These are phyloP conservation scores for Yarrowia divulgata DNA, from an alignment of 805 yeast species.

Conservation along the genomic window DNA sequence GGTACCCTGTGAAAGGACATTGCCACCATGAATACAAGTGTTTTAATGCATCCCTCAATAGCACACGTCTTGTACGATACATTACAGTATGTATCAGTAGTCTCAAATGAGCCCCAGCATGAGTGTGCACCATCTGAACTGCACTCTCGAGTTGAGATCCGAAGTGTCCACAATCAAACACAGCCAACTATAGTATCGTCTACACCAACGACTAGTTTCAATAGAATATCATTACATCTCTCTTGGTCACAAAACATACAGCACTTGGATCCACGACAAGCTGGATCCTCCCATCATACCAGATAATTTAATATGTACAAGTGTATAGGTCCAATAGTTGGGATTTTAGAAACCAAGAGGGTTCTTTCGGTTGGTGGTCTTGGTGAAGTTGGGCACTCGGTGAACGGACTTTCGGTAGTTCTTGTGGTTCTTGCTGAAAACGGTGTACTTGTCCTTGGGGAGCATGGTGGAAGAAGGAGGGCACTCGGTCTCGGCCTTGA, in stretches of 20 bases:
- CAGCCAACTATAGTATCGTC: no score
- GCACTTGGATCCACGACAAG: background rate
- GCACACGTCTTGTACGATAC: no score
- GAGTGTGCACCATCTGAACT: no score
- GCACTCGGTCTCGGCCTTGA: slow-evolving; percentile 54
- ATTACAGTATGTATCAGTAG: no score
- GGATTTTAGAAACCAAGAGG: slow-evolving; percentile 66
- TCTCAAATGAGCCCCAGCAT: no score
- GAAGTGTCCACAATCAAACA: no score
- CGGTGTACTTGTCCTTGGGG: slow-evolving; percentile 84
- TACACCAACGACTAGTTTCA: background rate
- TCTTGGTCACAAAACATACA: background rate
- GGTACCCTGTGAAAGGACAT: no score
- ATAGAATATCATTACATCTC: background rate
- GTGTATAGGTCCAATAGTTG: slow-evolving; percentile 1
- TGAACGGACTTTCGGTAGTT: slow-evolving; percentile 90
- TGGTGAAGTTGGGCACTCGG: slow-evolving; percentile 84
- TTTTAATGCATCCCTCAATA: no score
- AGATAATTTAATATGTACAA: slow-evolving; percentile 41
- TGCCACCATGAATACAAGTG: no score
- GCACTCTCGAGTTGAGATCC: no score
- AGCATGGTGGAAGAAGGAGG: slow-evolving; percentile 86
- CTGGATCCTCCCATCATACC: slow-evolving; percentile 16
- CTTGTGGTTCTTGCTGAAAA: slow-evolving; percentile 74
- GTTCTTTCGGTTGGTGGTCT: slow-evolving; percentile 76